These are phyloP conservation scores for Ogataea paradorogensis DNA, from an alignment of 805 yeast species.

Conservation along the genomic window DNA sequence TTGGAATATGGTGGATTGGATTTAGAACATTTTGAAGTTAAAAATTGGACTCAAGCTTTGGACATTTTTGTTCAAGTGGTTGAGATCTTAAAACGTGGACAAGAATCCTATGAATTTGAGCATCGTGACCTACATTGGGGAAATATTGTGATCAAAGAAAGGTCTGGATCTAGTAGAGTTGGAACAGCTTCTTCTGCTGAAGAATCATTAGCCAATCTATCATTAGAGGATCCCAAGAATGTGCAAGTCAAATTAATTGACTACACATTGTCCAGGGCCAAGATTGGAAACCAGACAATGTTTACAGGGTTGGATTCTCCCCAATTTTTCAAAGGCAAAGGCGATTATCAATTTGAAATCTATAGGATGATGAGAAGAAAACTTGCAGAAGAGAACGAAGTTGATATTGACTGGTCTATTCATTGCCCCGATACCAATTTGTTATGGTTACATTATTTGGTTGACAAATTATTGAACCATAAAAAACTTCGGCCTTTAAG, in stretches of 20 bases:
- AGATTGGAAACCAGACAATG: conserved; percentile 31
- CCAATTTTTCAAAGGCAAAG: conserved; percentile 55
- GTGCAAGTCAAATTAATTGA: conserved; percentile 51
- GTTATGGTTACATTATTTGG: conserved; percentile 63
- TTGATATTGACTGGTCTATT: conserved; percentile 45
- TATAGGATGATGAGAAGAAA: conserved; percentile 53
- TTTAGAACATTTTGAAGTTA: conserved; percentile 42
- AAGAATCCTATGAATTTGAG: conserved; percentile 53
- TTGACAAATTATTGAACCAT: conserved; percentile 44
- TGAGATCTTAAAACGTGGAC: conserved; percentile 49
- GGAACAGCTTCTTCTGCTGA: conserved; percentile 3
- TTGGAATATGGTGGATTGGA: conserved; percentile 42
- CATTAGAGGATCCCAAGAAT: conserved; percentile 9
- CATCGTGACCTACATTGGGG: conserved; percentile 72
- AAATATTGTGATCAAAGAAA: conserved; percentile 48
- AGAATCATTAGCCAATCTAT: conserved; percentile 14
- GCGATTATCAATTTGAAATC: conserved; percentile 60
- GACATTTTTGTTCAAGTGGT: conserved; percentile 54
- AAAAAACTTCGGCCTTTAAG: conserved; percentile 34
- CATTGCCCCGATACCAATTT: conserved; percentile 51
- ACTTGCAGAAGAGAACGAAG: conserved; percentile 14
- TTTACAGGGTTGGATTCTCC: conserved; percentile 65
- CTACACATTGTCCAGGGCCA: conserved; percentile 52
- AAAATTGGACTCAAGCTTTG: conserved; percentile 37
- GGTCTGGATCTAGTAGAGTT: conserved; percentile 3